Percentiles rank a stretch among this genome's conserved stretches.
phyloP scores from a whole-genome alignment of 177 flowering plant genomes.

The Vitis hybrid region DNA sequence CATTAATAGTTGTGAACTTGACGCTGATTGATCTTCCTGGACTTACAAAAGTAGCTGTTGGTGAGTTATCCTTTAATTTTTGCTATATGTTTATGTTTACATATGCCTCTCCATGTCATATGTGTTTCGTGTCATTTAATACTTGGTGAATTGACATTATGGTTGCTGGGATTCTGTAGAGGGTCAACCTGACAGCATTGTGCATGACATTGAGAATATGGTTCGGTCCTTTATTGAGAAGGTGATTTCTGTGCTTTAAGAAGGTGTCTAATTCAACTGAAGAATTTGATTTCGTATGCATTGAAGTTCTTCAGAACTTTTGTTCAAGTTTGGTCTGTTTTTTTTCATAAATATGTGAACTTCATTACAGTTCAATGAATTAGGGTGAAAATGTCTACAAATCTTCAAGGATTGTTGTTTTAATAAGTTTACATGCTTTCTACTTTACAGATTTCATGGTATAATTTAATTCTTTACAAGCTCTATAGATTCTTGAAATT shows the following conservation, averaged over 20 bases:
- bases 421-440: background rate
- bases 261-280: background rate
- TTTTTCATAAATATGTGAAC: too few relatives aligned
- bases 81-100: background rate
- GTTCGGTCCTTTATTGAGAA: conserved; percentile 65
- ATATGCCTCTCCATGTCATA: background rate
- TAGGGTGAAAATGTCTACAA: too few relatives aligned
- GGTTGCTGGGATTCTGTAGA: conserved; percentile 27
- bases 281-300: background rate
- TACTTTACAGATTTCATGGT: background rate
- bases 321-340: background rate
- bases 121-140: background rate
- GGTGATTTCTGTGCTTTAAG: conserved; percentile 28
- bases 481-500: background rate
- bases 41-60: conserved; percentile 87
- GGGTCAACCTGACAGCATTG: conserved; percentile 68
- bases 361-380: background rate
- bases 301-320: background rate
- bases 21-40: conserved; percentile 89
- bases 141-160: background rate
- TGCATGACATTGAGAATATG: conserved; percentile 67
- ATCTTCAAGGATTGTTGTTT: background rate
- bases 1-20: conserved; percentile 71
- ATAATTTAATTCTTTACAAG: background rate
- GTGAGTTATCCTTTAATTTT: conserved; percentile 34